Evolutionary conservation across 305 asterid genomes (phyloP).

Genomic region (Fraxinus greggii): DNA sequence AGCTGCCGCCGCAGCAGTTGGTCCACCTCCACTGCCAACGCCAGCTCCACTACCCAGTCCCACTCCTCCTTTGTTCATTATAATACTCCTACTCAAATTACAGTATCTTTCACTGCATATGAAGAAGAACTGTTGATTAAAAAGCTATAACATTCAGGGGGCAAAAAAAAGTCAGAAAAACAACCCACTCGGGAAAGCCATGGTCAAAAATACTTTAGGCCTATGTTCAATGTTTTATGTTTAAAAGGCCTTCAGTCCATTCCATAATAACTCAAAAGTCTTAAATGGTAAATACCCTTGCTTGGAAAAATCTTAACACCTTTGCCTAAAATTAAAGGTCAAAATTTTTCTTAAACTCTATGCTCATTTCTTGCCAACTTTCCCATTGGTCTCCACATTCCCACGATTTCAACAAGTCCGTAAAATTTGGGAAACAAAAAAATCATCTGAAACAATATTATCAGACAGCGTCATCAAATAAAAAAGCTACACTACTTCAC

Average conservation of each 20-base stretch:
- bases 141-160: neutral
- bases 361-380: neutral
- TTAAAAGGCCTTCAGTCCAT: neutral
- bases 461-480: neutral
- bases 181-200: neutral
- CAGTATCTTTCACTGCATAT: neutral
- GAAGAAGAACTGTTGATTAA: neutral
- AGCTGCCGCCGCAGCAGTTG: conserved; percentile 45
- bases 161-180: neutral
- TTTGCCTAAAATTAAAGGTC: neutral
- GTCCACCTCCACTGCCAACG: conserved; percentile 40
- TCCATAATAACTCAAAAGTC: neutral
- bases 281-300: neutral
- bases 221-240: neutral
- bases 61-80: conserved; percentile 45
- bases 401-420: neutral
- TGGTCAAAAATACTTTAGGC: neutral
- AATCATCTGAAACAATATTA: neutral
- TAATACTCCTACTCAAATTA: neutral
- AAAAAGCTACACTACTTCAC: neutral
- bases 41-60: conserved; percentile 20
- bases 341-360: neutral
- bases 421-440: neutral
- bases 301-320: neutral
- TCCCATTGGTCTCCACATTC: neutral